Percentiles rank a stretch among this genome's conserved stretches.
phyloP scores from a whole-genome alignment of 768 basidiomycete species.

The Agaricus sinodeliciosus region DNA sequence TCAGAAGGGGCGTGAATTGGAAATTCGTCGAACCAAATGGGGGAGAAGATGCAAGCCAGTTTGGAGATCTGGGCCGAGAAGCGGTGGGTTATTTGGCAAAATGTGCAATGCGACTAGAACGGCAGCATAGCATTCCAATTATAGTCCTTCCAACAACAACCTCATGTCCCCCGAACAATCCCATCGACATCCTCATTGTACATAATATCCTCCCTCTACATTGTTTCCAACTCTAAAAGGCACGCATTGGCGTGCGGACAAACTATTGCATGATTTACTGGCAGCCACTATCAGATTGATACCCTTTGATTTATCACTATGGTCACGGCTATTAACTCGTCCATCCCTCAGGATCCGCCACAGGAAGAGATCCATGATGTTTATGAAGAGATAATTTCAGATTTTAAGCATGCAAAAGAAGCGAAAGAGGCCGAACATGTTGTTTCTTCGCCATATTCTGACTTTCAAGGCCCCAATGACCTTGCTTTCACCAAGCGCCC shows the following conservation, averaged over 20 bases:
- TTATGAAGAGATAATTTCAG: constrained; percentile 50
- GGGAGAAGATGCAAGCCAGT: too few relatives aligned
- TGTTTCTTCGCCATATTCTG: neutral
- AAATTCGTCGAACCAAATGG: neutral
- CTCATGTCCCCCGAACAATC: constrained; percentile 2
- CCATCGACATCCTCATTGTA: neutral
- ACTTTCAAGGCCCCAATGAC: neutral
- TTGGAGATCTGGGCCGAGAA: neutral
- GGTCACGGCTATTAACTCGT: neutral
- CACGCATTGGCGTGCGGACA: neutral
- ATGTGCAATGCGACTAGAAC: neutral
- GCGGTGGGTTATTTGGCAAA: neutral
- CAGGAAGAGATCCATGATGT: constrained; percentile 54
- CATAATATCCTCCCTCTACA: neutral
- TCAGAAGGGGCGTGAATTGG: neutral
- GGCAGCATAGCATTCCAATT: neutral
- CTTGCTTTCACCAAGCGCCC: neutral
- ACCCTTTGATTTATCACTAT: constrained; percentile 1
- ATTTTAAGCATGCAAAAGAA: constrained; percentile 26
- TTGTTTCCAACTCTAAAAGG: neutral
- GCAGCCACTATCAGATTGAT: neutral
- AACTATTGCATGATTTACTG: neutral
- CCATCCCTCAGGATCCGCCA: constrained; percentile 22
- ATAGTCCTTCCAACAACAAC: neutral
- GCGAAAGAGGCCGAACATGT: constrained; percentile 18